phyloP scores from a whole-genome alignment of 108 stramenopile species.

The Skeletonema marinoi region DNA sequence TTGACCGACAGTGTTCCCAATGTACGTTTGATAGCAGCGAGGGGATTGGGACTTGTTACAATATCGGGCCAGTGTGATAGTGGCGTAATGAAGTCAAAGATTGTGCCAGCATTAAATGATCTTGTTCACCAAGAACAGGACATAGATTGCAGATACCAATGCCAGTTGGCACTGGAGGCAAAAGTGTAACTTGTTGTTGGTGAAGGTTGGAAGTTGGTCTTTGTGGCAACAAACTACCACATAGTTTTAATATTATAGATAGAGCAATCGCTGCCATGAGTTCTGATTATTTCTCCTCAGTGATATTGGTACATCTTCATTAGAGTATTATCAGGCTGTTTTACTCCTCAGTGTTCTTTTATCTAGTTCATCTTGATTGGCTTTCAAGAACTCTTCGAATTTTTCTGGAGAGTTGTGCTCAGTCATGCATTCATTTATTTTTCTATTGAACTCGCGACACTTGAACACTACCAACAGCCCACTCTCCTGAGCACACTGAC shows the following conservation, averaged over 20 bases:
- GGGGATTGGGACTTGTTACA: constrained; percentile 55
- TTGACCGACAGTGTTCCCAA: constrained; percentile 82
- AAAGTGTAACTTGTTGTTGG: constrained; percentile 27
- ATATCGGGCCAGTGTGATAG: constrained; percentile 41
- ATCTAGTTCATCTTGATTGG: constrained; percentile 57
- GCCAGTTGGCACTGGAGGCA: constrained; percentile 38
- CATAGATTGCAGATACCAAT: constrained; percentile 55
- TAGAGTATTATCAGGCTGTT: constrained; percentile 5
- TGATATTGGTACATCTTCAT: background rate
- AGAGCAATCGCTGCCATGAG: background rate
- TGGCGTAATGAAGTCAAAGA: constrained; percentile 37
- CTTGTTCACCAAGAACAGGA: constrained; percentile 42
- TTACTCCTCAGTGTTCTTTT: constrained; percentile 44
- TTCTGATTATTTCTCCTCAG: background rate
- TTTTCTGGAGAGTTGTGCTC: constrained; percentile 84
- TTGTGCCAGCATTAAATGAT: constrained; percentile 48
- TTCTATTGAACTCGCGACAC: constrained; percentile 73
- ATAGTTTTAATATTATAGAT: background rate
- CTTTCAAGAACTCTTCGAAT: constrained; percentile 73
- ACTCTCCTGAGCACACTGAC: constrained; percentile 81
- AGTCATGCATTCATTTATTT: constrained; percentile 82
- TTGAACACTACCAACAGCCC: constrained; percentile 84
- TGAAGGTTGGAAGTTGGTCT: background rate
- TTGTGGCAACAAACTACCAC: constrained; percentile 1
- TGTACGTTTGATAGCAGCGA: constrained; percentile 87